Conservation (phyloP, 345 rosid genomes). For the Triadica sebifera region DNA sequence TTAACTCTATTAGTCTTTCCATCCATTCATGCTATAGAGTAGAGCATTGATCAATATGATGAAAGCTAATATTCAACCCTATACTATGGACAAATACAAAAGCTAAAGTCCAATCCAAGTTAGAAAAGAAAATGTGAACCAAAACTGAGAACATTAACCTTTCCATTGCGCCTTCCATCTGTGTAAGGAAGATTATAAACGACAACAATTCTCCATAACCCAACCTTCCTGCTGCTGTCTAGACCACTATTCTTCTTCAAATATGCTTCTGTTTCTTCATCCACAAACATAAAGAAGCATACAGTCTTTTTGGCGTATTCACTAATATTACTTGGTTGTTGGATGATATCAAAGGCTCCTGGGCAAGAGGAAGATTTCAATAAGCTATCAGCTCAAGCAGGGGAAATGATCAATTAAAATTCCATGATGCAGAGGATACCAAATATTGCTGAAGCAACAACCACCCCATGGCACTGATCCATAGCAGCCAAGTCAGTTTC, state of each 20-base stretch:
- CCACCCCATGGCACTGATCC: slow-evolving; percentile 85
- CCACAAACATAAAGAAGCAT: slow-evolving; percentile 94
- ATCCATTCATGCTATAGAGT: neutral
- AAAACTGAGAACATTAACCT: slow-evolving; percentile 42
- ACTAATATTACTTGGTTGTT: slow-evolving; percentile 81
- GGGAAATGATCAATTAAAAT: slow-evolving; percentile 13
- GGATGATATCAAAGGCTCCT: slow-evolving; percentile 92
- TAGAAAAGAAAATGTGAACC: neutral
- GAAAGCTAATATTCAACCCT: neutral
- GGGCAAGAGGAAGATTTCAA: slow-evolving; percentile 18
- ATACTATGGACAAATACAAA: neutral
- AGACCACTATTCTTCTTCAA: slow-evolving; percentile 61
- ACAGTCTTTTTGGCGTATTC: slow-evolving; percentile 68
- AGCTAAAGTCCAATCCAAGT: neutral
- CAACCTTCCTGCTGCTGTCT: slow-evolving; percentile 52
- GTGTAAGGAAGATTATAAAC: slow-evolving; percentile 80
- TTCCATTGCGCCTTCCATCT: slow-evolving; percentile 93
- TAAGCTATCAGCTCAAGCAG: slow-evolving; percentile 22
- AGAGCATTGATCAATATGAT: neutral
- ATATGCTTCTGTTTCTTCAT: slow-evolving; percentile 86
- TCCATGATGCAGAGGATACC: slow-evolving; percentile 45
- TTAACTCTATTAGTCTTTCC: neutral
- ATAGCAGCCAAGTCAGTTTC: slow-evolving; percentile 78
- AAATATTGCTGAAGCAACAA: slow-evolving; percentile 95
- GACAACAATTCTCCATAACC: slow-evolving; percentile 90